Conservation (phyloP, 306 rosid species). For the Castanopsis chinensis region DNA sequence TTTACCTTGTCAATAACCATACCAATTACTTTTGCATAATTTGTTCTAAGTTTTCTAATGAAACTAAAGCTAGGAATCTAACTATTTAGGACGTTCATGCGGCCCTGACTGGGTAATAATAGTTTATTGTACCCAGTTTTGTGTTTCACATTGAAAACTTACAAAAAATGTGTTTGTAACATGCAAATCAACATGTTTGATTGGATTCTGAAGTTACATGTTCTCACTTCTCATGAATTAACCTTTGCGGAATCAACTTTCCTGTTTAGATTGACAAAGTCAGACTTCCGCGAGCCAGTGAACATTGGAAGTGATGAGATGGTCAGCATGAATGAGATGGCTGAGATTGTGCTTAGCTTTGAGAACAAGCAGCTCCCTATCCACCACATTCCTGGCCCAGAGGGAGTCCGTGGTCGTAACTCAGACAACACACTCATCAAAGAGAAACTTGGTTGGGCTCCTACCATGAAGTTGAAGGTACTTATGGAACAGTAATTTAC, state of each 20-base stretch:
- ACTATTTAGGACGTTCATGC: not conserved
- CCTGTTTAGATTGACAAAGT: constrained; percentile 77
- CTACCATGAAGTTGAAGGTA: constrained; percentile 97
- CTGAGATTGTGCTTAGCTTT: constrained; percentile 90
- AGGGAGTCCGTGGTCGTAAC: constrained; percentile 99
- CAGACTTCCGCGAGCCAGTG: constrained; percentile 95
- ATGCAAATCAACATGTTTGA: not conserved
- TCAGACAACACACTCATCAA: constrained; percentile 94
- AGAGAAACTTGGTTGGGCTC: constrained; percentile 99
- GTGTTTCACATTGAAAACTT: not conserved
- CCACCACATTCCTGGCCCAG: constrained; percentile 97
- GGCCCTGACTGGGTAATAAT: not conserved
- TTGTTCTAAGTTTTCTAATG: not conserved
- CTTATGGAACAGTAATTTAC: not conserved
- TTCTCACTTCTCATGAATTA: constrained; percentile 6
- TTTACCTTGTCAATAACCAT: not conserved
- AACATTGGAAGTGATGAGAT: constrained; percentile 98
- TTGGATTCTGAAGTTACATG: not conserved
- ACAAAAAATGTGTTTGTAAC: not conserved
- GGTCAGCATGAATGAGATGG: constrained; percentile 99
- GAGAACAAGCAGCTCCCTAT: constrained; percentile 77
- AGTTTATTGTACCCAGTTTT: not conserved
- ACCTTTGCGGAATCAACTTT: not conserved
- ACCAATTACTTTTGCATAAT: not conserved
- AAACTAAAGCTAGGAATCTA: not conserved